These are phyloP conservation scores for Exserohilum turcica DNA, from an alignment of 2,329 filamentous ascomycete genomes.

Conservation along the genomic window DNA sequence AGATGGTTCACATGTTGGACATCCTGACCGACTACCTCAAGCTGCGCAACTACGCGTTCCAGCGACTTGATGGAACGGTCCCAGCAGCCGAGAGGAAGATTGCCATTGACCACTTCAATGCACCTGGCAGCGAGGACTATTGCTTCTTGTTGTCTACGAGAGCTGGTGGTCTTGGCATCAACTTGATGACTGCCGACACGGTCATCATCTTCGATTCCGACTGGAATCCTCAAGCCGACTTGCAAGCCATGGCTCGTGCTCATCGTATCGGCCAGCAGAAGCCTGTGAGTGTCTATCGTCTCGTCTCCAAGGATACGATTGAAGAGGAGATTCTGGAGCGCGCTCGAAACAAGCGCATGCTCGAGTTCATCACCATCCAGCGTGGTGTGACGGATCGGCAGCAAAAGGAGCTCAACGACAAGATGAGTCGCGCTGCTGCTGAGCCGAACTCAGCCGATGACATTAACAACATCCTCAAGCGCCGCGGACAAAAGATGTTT, in stretches of 20 bases:
- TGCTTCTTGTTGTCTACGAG: constrained; percentile 94
- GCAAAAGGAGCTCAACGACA: constrained; percentile 72
- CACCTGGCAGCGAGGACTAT: constrained; percentile 93
- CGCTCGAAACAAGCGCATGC: constrained; percentile 93
- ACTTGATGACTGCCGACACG: constrained; percentile 97
- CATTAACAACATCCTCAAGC: constrained; percentile 94
- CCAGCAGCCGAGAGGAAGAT: constrained; percentile 84
- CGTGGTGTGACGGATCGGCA: constrained; percentile 95
- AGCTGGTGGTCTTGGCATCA: constrained; percentile 97
- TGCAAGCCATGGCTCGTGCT: constrained; percentile 97
- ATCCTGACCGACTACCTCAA: constrained; percentile 94
- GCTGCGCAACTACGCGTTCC: constrained; percentile 91
- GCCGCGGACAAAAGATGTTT: constrained; percentile 98
- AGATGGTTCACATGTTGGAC: constrained; percentile 99
- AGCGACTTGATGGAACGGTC: constrained; percentile 93
- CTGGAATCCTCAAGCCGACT: constrained; percentile 97
- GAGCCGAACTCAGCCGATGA: constrained; percentile 92
- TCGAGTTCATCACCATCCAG: constrained; percentile 97
- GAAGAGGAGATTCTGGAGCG: constrained; percentile 97
- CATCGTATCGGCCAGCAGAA: constrained; percentile 97
- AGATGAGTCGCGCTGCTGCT: constrained; percentile 70
- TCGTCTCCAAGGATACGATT: constrained; percentile 97
- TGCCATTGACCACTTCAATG: constrained; percentile 98
- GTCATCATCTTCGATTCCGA: constrained; percentile 98
- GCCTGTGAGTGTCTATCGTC: constrained; percentile 92